Base-by-base conservation (phyloP, 331 rosid species). In the Prunus yedoensis region DNA sequence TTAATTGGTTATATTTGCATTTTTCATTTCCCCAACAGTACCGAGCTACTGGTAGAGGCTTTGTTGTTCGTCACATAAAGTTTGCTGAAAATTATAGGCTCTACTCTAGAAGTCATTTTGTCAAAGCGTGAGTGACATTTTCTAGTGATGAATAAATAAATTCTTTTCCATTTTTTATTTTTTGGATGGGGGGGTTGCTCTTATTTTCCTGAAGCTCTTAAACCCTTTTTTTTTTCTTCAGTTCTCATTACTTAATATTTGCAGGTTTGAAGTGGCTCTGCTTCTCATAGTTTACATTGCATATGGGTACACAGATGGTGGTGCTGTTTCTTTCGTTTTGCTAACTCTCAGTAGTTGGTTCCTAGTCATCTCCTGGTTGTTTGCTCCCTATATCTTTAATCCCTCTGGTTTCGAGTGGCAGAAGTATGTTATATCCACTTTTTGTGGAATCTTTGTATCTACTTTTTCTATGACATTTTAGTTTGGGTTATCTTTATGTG, bases 371-470 rank as follows among this genome's bases (percentile, higher is more conserved):
- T 94, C 99, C 53, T 94, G 99, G 99, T 94, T 94, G 74, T 94
- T 92, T 46, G 99, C 97, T 50, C 99, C 99, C 16, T 94, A 94
- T 78, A 90, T 94, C 85, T 94, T 94, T 81, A 94, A 94, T 80
- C 99, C 99, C 46, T 94, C 99, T 38, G 97, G 99, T 71, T 94
- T 94, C 38, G 99, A 94, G 86, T 94, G 99, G 97, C 99, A 90
- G 84, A 94, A 94, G 99, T 94, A 92, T 81, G 99, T 76, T 68
- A 2, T 32, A 12, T 45, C 76, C 66, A 57, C 77, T 20, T 52
- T 25, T 10, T 79, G 74, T 68, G 27, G 67, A n/a, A 61, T 67
- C 35, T 3, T 59, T 45, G 23, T 50, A 18, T 61, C 30, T 68
- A 73, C 14, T 21, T 66, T 46, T 49, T 9, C 9, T 72, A 0